These are phyloP conservation scores for Hordeum vulgare DNA, from an alignment of 176 grass and related monocot genomes.

Conservation along the genomic window DNA sequence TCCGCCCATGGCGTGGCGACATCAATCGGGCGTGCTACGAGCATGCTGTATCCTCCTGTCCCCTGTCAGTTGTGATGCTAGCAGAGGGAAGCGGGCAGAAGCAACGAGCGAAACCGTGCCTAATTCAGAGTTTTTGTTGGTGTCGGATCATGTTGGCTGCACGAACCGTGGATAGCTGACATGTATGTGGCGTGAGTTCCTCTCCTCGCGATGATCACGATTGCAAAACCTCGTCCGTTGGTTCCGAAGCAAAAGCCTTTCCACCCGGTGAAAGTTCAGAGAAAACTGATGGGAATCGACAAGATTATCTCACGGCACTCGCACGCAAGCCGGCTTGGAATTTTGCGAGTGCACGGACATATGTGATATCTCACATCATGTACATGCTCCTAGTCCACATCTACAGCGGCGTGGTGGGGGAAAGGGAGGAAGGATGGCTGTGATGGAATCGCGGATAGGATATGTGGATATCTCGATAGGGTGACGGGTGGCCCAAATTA, in stretches of 20 bases:
- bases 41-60: not conserved
- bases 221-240: too few relatives aligned
- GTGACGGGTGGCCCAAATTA: conserved; percentile 13
- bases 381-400: not conserved
- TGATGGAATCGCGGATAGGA: conserved; percentile 8
- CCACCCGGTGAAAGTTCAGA: too few relatives aligned
- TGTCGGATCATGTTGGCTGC: not conserved
- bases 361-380: conserved; percentile 4
- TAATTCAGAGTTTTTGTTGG: not conserved
- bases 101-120: not conserved
- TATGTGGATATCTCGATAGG: conserved; percentile 25
- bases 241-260: too few relatives aligned
- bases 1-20: not conserved
- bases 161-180: too few relatives aligned
- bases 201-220: too few relatives aligned
- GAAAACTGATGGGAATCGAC: not conserved
- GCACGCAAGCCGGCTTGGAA: not conserved
- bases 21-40: not conserved
- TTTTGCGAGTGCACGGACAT: too few relatives aligned
- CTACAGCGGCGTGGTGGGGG: not conserved
- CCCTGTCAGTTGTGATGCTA: not conserved
- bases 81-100: not conserved
- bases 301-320: not conserved
- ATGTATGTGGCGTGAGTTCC: too few relatives aligned
- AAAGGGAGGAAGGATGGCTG: not conserved